Percentiles rank a stretch among this genome's conserved stretches.
phyloP scores from a whole-genome alignment of 2,329 filamentous ascomycete genomes.

The Apiospora aurea region DNA sequence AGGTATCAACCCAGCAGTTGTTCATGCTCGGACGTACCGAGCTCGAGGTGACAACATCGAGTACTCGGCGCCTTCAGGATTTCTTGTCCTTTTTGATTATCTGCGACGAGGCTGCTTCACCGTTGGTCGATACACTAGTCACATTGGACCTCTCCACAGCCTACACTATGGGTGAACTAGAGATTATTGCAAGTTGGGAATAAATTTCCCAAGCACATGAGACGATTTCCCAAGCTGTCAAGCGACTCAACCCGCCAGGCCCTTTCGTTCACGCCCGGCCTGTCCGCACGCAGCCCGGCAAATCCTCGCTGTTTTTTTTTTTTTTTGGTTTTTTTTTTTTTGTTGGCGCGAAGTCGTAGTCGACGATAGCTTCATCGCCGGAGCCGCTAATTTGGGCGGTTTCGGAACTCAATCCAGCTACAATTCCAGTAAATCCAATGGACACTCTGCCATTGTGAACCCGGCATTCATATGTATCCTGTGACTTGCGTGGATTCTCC shows the following conservation, averaged over 20 bases:
- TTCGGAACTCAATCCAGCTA: conserved; percentile 11
- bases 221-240: conserved; percentile 10
- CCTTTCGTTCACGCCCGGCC: not conserved
- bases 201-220: conserved; percentile 1
- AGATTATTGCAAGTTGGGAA: not conserved
- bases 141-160: conserved; percentile 1
- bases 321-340: no score
- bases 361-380: not conserved
- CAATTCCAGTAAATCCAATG: not conserved
- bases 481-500: not conserved
- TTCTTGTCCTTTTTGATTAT: conserved; percentile 2
- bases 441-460: not conserved
- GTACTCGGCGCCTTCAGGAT: not conserved
- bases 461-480: not conserved
- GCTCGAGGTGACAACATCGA: conserved; percentile 11
- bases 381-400: conserved; percentile 14
- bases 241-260: not conserved
- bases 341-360: not conserved
- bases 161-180: conserved; percentile 4
- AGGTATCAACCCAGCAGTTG: conserved; percentile 1
- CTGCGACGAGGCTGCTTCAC: conserved; percentile 2
- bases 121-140: conserved; percentile 17
- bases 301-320: not conserved
- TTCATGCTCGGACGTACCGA: conserved; percentile 17
- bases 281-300: not conserved